phyloP scores from a whole-genome alignment of 768 basidiomycete species.

The Rhizopogon salebrosus region DNA sequence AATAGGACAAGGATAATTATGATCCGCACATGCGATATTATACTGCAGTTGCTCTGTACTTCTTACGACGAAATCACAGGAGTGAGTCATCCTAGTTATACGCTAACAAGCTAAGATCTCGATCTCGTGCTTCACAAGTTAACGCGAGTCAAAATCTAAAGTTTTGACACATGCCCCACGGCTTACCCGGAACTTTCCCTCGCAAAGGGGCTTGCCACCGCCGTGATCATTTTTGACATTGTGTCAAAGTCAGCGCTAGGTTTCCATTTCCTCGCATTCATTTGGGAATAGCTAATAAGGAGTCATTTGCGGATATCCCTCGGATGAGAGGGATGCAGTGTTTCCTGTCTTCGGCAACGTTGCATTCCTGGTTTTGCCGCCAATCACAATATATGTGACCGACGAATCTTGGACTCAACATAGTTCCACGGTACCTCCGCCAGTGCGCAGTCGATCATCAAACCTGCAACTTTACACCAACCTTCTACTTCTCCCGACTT shows the following conservation, averaged over 20 bases:
- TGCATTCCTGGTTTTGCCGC: background rate
- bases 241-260: background rate
- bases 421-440: slow-evolving; percentile 2
- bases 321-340: background rate
- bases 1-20: background rate
- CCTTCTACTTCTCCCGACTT: slow-evolving; percentile 2
- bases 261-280: background rate
- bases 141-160: background rate
- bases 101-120: background rate
- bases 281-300: background rate
- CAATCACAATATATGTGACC: background rate
- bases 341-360: background rate
- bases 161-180: background rate
- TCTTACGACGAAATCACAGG: background rate
- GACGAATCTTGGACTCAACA: background rate
- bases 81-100: background rate
- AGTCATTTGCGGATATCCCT: background rate
- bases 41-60: background rate
- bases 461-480: background rate
- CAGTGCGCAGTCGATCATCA: background rate
- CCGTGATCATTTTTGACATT: background rate
- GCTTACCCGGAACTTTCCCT: background rate
- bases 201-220: background rate
- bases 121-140: background rate
- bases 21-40: background rate